phyloP scores from a whole-genome alignment of 495 filamentous ascomycete genomes.

The Acidomyces sp. region DNA sequence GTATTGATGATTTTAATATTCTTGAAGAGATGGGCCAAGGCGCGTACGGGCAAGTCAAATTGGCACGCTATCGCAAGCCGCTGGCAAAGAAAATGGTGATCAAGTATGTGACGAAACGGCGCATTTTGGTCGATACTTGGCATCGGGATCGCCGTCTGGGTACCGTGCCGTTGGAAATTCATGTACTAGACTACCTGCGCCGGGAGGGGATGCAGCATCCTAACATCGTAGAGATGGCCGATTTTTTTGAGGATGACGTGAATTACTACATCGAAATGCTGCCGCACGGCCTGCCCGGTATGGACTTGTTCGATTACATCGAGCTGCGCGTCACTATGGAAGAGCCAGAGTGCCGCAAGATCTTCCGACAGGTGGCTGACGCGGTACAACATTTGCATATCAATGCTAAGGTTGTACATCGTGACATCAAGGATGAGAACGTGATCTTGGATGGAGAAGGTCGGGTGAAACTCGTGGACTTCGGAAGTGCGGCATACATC shows the following conservation, averaged over 20 bases:
- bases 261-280: slow-evolving; percentile 99
- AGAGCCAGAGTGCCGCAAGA: slow-evolving; percentile 81
- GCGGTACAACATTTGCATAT: slow-evolving; percentile 87
- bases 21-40: slow-evolving; percentile 98
- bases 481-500: slow-evolving; percentile 95
- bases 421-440: slow-evolving; percentile 98
- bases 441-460: slow-evolving; percentile 92
- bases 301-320: slow-evolving; percentile 99
- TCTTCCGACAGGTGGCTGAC: slow-evolving; percentile 82
- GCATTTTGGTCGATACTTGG: slow-evolving; percentile 98
- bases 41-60: slow-evolving; percentile 93
- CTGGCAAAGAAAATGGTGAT: slow-evolving; percentile 73
- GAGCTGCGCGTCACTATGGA: slow-evolving; percentile 95
- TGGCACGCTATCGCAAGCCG: slow-evolving; percentile 74
- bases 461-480: slow-evolving; percentile 93
- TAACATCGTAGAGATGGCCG: slow-evolving; percentile 97
- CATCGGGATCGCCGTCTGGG: slow-evolving; percentile 85
- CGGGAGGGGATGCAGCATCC: slow-evolving; percentile 77
- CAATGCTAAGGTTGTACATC: slow-evolving; percentile 83
- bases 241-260: slow-evolving; percentile 94
- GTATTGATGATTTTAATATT: slow-evolving; percentile 79
- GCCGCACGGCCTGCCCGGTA: slow-evolving; percentile 88
- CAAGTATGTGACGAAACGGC: slow-evolving; percentile 94
- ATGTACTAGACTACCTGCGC: slow-evolving; percentile 88
- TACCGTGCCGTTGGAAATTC: slow-evolving; percentile 96